Conservation (phyloP, 2,329 filamentous ascomycete species). For the Aspergillus fumigatus region DNA sequence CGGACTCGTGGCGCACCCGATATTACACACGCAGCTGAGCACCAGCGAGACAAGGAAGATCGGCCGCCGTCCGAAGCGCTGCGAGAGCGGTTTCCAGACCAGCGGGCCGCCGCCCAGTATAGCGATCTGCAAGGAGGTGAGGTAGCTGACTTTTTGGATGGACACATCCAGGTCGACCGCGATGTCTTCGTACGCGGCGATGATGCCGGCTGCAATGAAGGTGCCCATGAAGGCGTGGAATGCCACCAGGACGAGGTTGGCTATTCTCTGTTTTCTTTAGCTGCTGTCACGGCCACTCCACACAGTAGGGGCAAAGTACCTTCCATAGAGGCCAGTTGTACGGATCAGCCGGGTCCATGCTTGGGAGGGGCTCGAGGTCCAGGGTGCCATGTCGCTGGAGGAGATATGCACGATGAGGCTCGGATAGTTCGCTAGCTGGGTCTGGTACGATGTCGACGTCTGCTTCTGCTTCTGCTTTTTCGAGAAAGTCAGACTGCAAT, state of each 20-base stretch:
- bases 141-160: conserved; percentile 48
- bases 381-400: neutral
- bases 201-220: conserved; percentile 53
- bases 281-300: neutral
- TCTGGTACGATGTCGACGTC: neutral
- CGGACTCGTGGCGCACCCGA: conserved; percentile 27
- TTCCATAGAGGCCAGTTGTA: neutral
- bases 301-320: neutral
- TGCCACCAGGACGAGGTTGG: conserved; percentile 52
- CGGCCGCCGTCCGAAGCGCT: conserved; percentile 1
- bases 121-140: conserved; percentile 52
- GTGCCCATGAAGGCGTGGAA: conserved; percentile 57
- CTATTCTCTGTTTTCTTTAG: conserved; percentile 42
- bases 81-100: neutral
- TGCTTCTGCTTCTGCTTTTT: neutral
- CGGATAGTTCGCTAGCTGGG: neutral
- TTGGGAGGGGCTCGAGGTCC: neutral
- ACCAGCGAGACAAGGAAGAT: conserved; percentile 1
- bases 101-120: conserved; percentile 48
- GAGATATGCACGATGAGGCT: neutral
- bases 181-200: conserved; percentile 51
- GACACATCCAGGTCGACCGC: conserved; percentile 47
- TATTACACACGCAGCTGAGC: conserved; percentile 9
- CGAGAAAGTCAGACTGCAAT: neutral
- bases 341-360: neutral